Base-by-base conservation (phyloP, 2,329 filamentous ascomycete genomes). In the Aspergillus sp. region DNA sequence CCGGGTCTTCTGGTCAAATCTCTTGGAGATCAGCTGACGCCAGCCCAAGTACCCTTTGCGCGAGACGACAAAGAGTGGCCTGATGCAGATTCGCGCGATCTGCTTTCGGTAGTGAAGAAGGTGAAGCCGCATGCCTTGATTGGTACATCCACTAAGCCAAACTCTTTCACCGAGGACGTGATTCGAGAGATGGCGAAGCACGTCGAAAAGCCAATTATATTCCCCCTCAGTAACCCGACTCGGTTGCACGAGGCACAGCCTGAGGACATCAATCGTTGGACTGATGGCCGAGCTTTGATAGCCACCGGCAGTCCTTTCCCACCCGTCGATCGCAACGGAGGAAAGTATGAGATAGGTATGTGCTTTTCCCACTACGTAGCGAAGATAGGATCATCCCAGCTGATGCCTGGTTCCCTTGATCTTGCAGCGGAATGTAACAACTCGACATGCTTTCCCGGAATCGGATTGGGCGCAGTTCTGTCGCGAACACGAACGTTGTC, bases 221-320 rank as follows among this genome's bases (percentile, higher is more conserved):
- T 96, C 62, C 92, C 92, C 0, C 83, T 96, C 1, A 94, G 90
- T 2, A 96, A 96, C 73, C 92, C 92, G 0, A 96, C 92, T 0
- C 82, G 86, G 1, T 84, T 96, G 0, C 91, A 96, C 71, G 92
- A 96, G 75, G 92, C 91, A 1, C 84, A 87, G 7, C 92, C 92
- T 0, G 79, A 85, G 15, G 91, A 96, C 71, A 78, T 96, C 21
- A 86, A 89, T 57, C 75, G 85, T 2, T 96, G 92, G 92, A 94
- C 91, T 0, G 77, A 89, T 47, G 91, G 92, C 1, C 87, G 86
- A 64, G 91, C 87, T 0, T 82, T 96, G 3, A 87, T 95, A 3
- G 91, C 92, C 0, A 96, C 92, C 0, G 92, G 92, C 4, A 91
- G 88, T 8, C 92, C 92, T 0, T 96, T 96, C 72, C 82, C 85